Percentiles rank a stretch among this genome's conserved stretches.
These are phyloP conservation scores for Cyathus olla DNA, from an alignment of 1,284 basidiomycete species.

Conservation along the genomic window DNA sequence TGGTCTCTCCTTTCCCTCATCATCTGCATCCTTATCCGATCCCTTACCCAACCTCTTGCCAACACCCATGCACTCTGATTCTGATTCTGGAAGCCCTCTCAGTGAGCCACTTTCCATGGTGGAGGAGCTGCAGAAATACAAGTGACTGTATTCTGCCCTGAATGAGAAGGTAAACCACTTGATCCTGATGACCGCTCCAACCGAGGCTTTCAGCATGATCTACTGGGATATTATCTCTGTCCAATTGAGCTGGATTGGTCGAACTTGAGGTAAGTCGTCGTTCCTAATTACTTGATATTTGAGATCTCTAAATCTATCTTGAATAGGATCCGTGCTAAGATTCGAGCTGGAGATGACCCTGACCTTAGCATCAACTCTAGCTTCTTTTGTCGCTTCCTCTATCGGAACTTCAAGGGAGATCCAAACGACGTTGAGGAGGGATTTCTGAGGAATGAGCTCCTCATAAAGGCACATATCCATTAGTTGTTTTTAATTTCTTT, in stretches of 20 bases:
- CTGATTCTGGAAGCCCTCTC: too few relatives aligned
- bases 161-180: slow-evolving; percentile 6
- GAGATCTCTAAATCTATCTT: too few relatives aligned
- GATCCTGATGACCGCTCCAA: slow-evolving; percentile 4
- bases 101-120: too few relatives aligned
- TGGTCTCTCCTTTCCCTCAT: too few relatives aligned
- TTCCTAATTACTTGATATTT: too few relatives aligned
- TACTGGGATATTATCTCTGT: slow-evolving; percentile 32
- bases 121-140: too few relatives aligned
- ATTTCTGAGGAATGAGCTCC: slow-evolving; percentile 13
- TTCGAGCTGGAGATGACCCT: neutral
- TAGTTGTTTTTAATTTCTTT: too few relatives aligned
- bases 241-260: slow-evolving; percentile 34
- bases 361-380: slow-evolving; percentile 4
- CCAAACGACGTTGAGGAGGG: slow-evolving; percentile 16
- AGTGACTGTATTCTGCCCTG: too few relatives aligned
- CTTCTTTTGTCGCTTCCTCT: slow-evolving; percentile 14
- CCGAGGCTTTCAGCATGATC: slow-evolving; percentile 30
- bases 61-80: neutral
- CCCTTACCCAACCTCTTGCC: neutral
- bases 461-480: slow-evolving; percentile 7
- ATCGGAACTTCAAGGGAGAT: slow-evolving; percentile 11
- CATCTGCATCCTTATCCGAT: too few relatives aligned
- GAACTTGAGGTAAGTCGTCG: too few relatives aligned
- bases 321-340: too few relatives aligned